Base-by-base conservation (phyloP, 2,329 filamentous ascomycete species). In the Fusarium nanum region DNA sequence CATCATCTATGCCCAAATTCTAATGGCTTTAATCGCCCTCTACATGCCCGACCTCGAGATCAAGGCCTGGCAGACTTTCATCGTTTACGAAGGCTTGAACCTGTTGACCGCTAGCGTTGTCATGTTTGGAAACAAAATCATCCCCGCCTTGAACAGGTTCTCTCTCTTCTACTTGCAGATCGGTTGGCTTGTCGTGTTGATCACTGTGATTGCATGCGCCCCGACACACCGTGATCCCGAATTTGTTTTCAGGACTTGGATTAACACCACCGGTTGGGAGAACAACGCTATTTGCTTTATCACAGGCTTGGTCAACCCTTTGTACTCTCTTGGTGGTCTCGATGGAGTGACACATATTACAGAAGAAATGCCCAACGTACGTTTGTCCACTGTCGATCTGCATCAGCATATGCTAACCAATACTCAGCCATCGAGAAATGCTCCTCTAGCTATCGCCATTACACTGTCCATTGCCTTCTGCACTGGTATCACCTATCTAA, bases 321-420 rank as follows among this genome's bases (percentile, higher is more conserved):
- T 63, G 1, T 63, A 40, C 5, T 41, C 30, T 11, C 60, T 63
- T 9, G 60, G 60, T 1, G 60, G 60, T 9, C 48, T 63, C 0
- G 60, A 63, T 8, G 60, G 60, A 1, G 58, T 63, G 1, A 56
- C 60, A 0, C 60, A 63, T 25, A 63, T 63, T 1, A 63, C 60
- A 4, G 60, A 63, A 4, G 60, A 63, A 7, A 63, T 63, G 60
- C 60, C 60, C 3, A 63, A 63, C 10, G 60, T 63, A 59, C 10
- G 58, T 49, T 22, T 16, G 0, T 11, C 7, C 2, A 8, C 6
- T 1, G 1, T 13, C 1, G 23, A 4, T 3, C 1, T 0, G 2
- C 4, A 4, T 23, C 1, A 1, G 7, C 1, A 3, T 0, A 3
- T 6, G 14, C 48, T 56, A 22, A 59, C 28, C 16, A 3, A 0